Base-by-base conservation (phyloP, 768 basidiomycete species). In the Pisolithus albus region DNA sequence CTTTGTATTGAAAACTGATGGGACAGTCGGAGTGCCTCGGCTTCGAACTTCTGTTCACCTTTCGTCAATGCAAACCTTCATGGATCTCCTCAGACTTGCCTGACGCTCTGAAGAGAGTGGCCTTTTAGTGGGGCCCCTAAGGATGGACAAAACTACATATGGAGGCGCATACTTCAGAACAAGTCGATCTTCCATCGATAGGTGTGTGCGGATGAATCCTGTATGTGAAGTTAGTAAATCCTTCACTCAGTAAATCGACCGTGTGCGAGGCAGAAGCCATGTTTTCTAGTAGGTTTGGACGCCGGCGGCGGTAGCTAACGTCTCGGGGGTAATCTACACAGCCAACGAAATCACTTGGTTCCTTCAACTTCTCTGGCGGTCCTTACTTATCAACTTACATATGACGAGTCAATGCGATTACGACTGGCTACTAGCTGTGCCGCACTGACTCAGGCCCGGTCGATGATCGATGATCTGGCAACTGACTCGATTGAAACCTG, bases 121-220 rank as follows among this genome's bases (percentile, higher is more conserved):
- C 61, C 69, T 40, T 26, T 19, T 48, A 21, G 30, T 45, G 15
- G 43, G 4, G 24, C 21, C n/a, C 21, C 48, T 49, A 7, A 15
- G 4, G 26, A 26, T 5, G 34, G 63, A 59, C 19, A 28, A 18
- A 49, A 66, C 73, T 58, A 67, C 62, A 53, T 75, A 79, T 26
- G 74, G 67, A 46, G 75, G 72, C 9, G 74, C 73, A 64, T 85
- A 80, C 64, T 87, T 86, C 40, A 85, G 57, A 28, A 86, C 70
- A 11, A 82, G 80, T 82, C 47, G 61, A 52, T 4, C 59, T 65
- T 0, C 76, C 79, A 36, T 72, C 59, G 51, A 76, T 67, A 8
- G 73, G 70, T 30, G 46, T 55, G 16, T 54, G 56, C 40, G 84
- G 70, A 30, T 61, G 60, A n/a, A 85, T 59, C 28, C 84, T 75